These are phyloP conservation scores for Tylopilus rubrobrunneus DNA, from an alignment of 768 basidiomycete genomes.

Conservation along the genomic window DNA sequence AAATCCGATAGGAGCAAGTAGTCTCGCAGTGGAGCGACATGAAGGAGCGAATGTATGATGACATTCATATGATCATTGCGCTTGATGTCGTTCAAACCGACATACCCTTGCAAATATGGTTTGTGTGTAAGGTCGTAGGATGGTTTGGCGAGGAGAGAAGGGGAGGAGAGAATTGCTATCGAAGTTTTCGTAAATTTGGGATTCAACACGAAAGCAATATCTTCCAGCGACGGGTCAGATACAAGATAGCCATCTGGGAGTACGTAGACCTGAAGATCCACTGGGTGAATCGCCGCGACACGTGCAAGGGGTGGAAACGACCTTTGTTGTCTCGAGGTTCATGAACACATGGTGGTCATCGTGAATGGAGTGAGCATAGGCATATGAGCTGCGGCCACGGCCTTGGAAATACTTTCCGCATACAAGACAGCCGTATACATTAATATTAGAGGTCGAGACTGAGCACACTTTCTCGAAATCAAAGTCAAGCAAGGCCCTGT, in stretches of 20 bases:
- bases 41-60: slow-evolving; percentile 88
- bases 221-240: slow-evolving; percentile 93
- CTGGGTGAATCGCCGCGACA: slow-evolving; percentile 15
- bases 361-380: slow-evolving; percentile 95
- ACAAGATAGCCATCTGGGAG: slow-evolving; percentile 96
- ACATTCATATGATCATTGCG: slow-evolving; percentile 97
- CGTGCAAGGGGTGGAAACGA: slow-evolving; percentile 15
- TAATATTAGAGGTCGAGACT: slow-evolving; percentile 93
- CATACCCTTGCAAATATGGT: slow-evolving; percentile 87
- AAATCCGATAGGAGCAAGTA: slow-evolving; percentile 77
- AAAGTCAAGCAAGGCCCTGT: slow-evolving; percentile 88
- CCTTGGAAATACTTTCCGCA: slow-evolving; percentile 99
- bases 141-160: slow-evolving; percentile 59
- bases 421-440: slow-evolving; percentile 95
- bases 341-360: slow-evolving; percentile 99
- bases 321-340: slow-evolving; percentile 91
- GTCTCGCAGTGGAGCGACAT: slow-evolving; percentile 86
- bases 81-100: slow-evolving; percentile 98
- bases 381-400: slow-evolving; percentile 87
- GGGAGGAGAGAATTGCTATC: slow-evolving; percentile 52
- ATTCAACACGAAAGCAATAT: slow-evolving; percentile 86
- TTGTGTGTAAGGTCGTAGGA: slow-evolving; percentile 83
- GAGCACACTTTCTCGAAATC: slow-evolving; percentile 99
- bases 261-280: slow-evolving; percentile 75
- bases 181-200: slow-evolving; percentile 75